Evolutionary conservation across 164 flowering plant genomes (phyloP), one percentile per base, ranked within the genome.

Genomic region (Tetracentron sinense): DNA sequence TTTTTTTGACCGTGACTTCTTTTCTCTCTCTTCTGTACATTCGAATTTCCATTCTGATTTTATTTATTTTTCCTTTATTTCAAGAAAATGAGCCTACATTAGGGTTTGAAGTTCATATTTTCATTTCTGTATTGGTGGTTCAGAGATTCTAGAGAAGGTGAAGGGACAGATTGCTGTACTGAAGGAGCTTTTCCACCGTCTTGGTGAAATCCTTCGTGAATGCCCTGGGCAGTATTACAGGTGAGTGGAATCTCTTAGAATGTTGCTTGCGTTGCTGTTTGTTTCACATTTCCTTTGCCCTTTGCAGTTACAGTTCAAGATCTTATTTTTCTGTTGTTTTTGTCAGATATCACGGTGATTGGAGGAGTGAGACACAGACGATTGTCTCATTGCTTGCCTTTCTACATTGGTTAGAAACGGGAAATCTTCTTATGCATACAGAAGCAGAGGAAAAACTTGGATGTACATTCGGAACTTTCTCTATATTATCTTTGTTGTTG

Each of bases 321-420:
- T 47, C 21, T n/a, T 44, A 49, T 62, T 33, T 48, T 52, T 26
- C 59, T 78, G 21, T 31, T 17, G 19, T 49, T 58, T 0, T 52
- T 52, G 6, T 19, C 71, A 94, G 99, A 85, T 94, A 84, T 73
- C 95, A 94, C 74, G 90, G 88, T 58, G 97, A 94, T 73, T 94
- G 99, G 99, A 89, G 77, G 78, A 84, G 81, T 72, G 97, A 91
- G 70, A 86, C 97, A 1, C 99, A 94, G 69, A 72, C 85, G 0
- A 90, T 77, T 26, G 96, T 94, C 25, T 91, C 97, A 0, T 30
- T 82, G 74, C 83, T 91, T 66, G 89, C 92, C n/a, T 89, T 89
- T 71, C 75, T 91, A 79, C 97, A 94, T 69, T 91, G 95, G 96
- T 67, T 94, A 49, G 96, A 94, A 72, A 88, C 92, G 0, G 97